These are phyloP conservation scores for Xylariaceae sp. DNA, from an alignment of 2,329 filamentous ascomycete species.

Conservation along the genomic window DNA sequence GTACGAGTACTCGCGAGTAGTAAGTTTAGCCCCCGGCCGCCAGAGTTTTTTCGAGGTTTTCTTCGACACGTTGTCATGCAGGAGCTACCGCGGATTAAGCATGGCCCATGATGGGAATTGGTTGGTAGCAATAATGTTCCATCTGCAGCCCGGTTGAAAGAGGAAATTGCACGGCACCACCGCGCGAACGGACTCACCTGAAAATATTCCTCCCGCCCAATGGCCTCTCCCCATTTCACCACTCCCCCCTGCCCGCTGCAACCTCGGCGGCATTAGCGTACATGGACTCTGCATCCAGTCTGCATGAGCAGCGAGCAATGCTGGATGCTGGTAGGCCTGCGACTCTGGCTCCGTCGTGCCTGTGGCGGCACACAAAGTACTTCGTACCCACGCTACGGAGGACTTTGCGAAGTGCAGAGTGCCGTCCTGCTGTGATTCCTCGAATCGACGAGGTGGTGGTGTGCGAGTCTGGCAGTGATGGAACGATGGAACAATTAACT, in stretches of 20 bases:
- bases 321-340: no score
- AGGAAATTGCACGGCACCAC: slow-evolving; percentile 24
- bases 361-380: not conserved
- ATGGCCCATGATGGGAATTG: not conserved
- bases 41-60: not conserved
- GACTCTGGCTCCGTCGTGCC: no score
- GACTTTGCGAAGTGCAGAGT: not conserved
- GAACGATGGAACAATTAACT: no score
- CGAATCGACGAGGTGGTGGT: not conserved
- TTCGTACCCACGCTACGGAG: not conserved
- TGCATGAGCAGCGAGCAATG: not conserved
- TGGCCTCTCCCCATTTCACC: slow-evolving; percentile 1
- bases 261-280: slow-evolving; percentile 12
- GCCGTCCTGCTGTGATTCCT: not conserved
- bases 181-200: slow-evolving; percentile 30
- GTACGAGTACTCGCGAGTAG: no score
- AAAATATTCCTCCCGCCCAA: slow-evolving; percentile 20
- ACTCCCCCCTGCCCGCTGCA: not conserved
- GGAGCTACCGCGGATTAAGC: not conserved
- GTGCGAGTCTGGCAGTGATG: no score
- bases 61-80: slow-evolving; percentile 20
- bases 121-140: slow-evolving; percentile 15
- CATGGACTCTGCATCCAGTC: not conserved
- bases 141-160: slow-evolving; percentile 21
- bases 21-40: slow-evolving; percentile 12